Base-by-base conservation (phyloP, 1,139 yeast genomes). In the Yamadazyma mexicana region DNA sequence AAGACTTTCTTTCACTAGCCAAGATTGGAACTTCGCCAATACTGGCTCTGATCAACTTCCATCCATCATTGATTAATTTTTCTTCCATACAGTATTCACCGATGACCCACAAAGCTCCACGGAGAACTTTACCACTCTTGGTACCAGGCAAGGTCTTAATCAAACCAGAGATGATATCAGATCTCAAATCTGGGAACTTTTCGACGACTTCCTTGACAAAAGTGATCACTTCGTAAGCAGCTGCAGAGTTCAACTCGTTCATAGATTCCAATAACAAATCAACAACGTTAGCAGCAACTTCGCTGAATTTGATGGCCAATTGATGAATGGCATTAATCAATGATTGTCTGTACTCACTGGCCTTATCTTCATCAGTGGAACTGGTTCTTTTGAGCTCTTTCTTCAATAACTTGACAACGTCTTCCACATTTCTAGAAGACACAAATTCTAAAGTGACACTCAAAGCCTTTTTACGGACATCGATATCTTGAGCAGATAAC, bases 141-240 rank as follows among this genome's bases (percentile, higher is more conserved):
- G 87, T 83, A 27, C 71, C 68, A 23, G 81, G 81, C 55, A 94
- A 70, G 8, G 89, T 72, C 12, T 58, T 59, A 36, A 89, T 66
- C 46, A 94, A 75, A 49, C 86, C 81, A 35, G 68, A 65, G 40
- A 94, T 63, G 40, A 91, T 85, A 18, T 79, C 66, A 35, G 73
- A 66, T 58, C 96, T 81, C 50, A 88, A 74, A 45, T 81, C 80
- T 24, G 97, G 96, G 74, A 84, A 91, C 55, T 86, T 86, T 62
- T 91, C 97, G 46, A 91, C 87, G 38, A 91, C 96, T 61, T 92
- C 97, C 59, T 92, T 92, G 49, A 91, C 86, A 63, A 92, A 92
- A 12, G 84, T 66, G 43, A 94, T 79, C 36, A 92, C 95, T 51
- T 91, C 98, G 46, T 83, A 77, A 6, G 98, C 96, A n/a, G 95